phyloP scores from a whole-genome alignment of 2,329 filamentous ascomycete species.

The Alternaria atra region DNA sequence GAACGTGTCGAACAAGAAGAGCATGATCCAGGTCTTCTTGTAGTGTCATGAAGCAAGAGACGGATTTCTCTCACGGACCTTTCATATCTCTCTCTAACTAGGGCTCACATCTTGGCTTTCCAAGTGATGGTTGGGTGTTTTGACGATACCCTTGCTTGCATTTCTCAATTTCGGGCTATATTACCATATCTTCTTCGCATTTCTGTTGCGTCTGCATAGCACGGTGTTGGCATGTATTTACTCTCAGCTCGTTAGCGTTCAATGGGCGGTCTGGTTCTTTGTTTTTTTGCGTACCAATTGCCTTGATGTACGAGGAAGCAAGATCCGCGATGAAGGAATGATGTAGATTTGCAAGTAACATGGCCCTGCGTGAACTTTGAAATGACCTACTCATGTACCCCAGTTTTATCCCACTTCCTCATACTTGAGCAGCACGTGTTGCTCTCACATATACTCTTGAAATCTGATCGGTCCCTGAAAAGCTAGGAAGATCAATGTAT shows the following conservation, averaged over 20 bases:
- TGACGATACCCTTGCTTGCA: slow-evolving; percentile 20
- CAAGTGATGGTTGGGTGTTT: slow-evolving; percentile 13
- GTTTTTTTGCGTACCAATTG: background rate
- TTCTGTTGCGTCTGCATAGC: slow-evolving; percentile 32
- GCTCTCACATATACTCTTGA: too few relatives aligned
- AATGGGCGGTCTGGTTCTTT: background rate
- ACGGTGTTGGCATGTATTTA: slow-evolving; percentile 13
- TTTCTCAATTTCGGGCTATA: background rate
- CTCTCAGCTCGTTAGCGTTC: background rate
- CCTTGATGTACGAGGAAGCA: too few relatives aligned
- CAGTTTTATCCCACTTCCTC: too few relatives aligned
- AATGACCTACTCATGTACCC: too few relatives aligned
- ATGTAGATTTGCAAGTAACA: background rate
- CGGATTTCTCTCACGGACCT: background rate
- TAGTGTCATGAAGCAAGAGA: slow-evolving; percentile 20
- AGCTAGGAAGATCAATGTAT: background rate
- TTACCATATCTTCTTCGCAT: background rate
- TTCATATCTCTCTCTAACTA: background rate
- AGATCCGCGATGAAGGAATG: background rate
- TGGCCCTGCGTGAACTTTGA: too few relatives aligned
- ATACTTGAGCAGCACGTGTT: too few relatives aligned
- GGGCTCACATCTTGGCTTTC: background rate
- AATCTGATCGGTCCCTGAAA: background rate
- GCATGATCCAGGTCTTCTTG: slow-evolving; percentile 55
- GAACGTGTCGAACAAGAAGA: slow-evolving; percentile 41